A percentile compares a stretch with the other conserved stretches of the same genome.
phyloP scores from a whole-genome alignment of 108 stramenopile species.

The Cylindrotheca closterium region DNA sequence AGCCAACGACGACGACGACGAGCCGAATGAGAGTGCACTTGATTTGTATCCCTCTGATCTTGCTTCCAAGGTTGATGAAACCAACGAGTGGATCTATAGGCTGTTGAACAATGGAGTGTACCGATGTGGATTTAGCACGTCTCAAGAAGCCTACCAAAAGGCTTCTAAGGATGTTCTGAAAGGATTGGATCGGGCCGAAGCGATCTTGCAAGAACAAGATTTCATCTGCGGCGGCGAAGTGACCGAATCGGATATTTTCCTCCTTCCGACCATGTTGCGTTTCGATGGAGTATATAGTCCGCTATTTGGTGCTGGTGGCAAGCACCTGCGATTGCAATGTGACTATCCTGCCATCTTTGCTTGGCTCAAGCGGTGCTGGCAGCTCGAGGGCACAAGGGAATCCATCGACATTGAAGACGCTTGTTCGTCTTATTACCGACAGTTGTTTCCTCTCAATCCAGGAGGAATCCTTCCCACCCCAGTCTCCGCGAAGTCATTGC shows the following conservation, averaged over 20 bases:
- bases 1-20: not conserved
- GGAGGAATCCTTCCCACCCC: constrained; percentile 66
- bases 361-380: constrained; percentile 62
- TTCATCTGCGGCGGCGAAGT: constrained; percentile 58
- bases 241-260: constrained; percentile 76
- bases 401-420: constrained; percentile 79
- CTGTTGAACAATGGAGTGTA: constrained; percentile 25
- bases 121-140: constrained; percentile 83
- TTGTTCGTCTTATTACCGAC: constrained; percentile 66
- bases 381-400: constrained; percentile 40
- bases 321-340: constrained; percentile 29
- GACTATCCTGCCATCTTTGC: constrained; percentile 44
- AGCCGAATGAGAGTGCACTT: not conserved
- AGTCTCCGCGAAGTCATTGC: constrained; percentile 34
- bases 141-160: constrained; percentile 79
- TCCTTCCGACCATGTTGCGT: constrained; percentile 75
- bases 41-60: constrained; percentile 52
- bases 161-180: constrained; percentile 66
- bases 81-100: constrained; percentile 78
- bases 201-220: constrained; percentile 40
- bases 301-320: constrained; percentile 70
- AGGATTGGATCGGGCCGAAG: constrained; percentile 61
- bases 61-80: constrained; percentile 61
- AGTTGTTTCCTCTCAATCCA: constrained; percentile 83
- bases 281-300: constrained; percentile 84